phyloP scores from a whole-genome alignment of 306 rosid species.

The Luffa aegyptiaca region DNA sequence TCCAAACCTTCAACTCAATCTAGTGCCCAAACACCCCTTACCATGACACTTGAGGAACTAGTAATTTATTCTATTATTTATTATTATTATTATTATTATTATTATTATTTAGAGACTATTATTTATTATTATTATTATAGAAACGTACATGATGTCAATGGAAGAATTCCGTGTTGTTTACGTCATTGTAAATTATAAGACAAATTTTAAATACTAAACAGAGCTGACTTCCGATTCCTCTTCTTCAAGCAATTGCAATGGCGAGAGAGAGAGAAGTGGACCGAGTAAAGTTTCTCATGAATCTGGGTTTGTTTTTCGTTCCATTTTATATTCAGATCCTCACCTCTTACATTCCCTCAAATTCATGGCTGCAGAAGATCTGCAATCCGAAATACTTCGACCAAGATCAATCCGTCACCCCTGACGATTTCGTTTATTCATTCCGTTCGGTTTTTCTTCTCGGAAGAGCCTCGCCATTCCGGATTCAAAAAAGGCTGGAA shows the following conservation, averaged over 20 bases:
- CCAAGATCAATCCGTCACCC: neutral
- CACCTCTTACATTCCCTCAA: neutral
- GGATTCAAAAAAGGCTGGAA: neutral
- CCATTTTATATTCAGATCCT: neutral
- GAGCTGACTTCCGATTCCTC: neutral
- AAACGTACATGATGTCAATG: neutral
- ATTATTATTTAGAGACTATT: too few species aligned
- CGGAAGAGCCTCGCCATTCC: neutral
- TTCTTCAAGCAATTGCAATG: neutral
- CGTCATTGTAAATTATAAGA: neutral
- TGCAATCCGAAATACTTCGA: neutral
- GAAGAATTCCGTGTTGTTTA: neutral
- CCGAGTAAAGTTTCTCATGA: neutral
- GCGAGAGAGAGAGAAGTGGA: neutral
- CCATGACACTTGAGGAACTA: too few species aligned
- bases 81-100: too few species aligned
- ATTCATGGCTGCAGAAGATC: neutral
- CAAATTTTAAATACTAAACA: neutral
- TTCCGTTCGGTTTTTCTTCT: neutral
- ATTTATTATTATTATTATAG: too few species aligned
- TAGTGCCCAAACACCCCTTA: too few species aligned
- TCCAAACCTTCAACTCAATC: too few species aligned
- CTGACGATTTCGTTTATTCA: neutral
- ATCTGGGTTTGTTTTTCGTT: neutral
- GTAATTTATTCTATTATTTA: too few species aligned